These are phyloP conservation scores for Citrus trifoliata DNA, from an alignment of 345 rosid species.

Conservation along the genomic window DNA sequence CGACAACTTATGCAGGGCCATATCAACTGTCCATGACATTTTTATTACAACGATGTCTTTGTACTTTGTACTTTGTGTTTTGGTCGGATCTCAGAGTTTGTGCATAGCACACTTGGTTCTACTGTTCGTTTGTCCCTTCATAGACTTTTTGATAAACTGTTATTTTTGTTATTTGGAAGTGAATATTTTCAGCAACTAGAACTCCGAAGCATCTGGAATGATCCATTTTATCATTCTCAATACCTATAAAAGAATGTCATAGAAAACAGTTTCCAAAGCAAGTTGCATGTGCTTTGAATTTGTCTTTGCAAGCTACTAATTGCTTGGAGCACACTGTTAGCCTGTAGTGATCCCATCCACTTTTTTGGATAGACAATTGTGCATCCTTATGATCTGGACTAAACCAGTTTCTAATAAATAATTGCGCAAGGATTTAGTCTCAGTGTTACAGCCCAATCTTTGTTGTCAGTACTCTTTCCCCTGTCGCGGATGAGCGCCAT, in stretches of 20 bases:
- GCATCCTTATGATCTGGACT: not conserved
- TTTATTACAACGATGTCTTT: constrained; percentile 48
- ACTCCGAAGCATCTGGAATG: not conserved
- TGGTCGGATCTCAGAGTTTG: constrained; percentile 41
- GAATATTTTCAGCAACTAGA: not conserved
- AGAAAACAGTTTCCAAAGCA: not conserved
- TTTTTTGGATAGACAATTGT: not conserved
- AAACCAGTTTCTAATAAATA: not conserved
- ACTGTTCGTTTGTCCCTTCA: not conserved
- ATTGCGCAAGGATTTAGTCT: not conserved
- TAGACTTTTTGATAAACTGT: not conserved
- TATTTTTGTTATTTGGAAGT: not conserved
- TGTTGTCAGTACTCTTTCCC: not conserved
- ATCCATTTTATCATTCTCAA: not conserved
- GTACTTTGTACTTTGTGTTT: constrained; percentile 59
- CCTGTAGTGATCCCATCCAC: no score
- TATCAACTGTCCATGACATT: constrained; percentile 64
- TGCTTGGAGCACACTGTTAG: no score
- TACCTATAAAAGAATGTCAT: not conserved
- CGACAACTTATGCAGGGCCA: constrained; percentile 41
- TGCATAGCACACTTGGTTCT: not conserved
- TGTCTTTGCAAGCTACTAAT: no score
- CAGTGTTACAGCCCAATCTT: not conserved
- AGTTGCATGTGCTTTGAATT: no score
- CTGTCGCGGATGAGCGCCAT: not conserved